Evolutionary conservation across 2,329 filamentous ascomycete genomes (phyloP), one percentile per base, ranked within the genome.

Genomic region (Aspergillus ruber): DNA sequence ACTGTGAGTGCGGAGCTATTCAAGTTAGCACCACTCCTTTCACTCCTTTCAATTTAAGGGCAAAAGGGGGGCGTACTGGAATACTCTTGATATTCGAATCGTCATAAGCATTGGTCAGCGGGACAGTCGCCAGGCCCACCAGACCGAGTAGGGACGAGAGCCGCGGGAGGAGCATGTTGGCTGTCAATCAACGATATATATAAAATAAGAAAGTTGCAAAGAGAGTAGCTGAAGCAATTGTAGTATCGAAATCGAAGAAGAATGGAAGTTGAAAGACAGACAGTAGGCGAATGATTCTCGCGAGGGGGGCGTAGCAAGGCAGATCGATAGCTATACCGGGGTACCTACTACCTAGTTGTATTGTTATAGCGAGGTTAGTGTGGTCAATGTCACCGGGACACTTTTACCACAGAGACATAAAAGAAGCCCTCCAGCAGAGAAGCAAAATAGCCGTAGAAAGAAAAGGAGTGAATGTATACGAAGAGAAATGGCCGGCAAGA

Each of bases 1-100:
- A 63, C 85, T 91, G 72, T 95, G 90, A 63, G 90, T 95, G 65
- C 88, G 83, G 64, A 95, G 78, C 87, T 94, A 69, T 52, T 57
- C 17, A 21, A 50, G 49, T 21, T 45, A 43, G 32, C 52, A 52
- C 53, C 51, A 39, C 51, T 43, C 44, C 47, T 21, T 21, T 21
- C 21, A 21, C 21, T 21, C 21, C n/a, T n/a, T 21, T 21, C 5
- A 21, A 6, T 6, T 21, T 21, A 6, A 12, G 9, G 9, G 10
- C 3, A 6, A 9, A 17, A n/a, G n/a, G 18, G 17, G 5, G 36
- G 10, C 81, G 54, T 76, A 85, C 83, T 55, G 81, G 78, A 65
- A 85, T 84, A 59, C 78, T 82, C 67, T 82, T 81, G 58, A 85
- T 75, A 61, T 81, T 76, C 49, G 73, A 66, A 53, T 62, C 56